phyloP scores from a whole-genome alignment of 768 basidiomycete genomes.

The Termitomyces sp. region DNA sequence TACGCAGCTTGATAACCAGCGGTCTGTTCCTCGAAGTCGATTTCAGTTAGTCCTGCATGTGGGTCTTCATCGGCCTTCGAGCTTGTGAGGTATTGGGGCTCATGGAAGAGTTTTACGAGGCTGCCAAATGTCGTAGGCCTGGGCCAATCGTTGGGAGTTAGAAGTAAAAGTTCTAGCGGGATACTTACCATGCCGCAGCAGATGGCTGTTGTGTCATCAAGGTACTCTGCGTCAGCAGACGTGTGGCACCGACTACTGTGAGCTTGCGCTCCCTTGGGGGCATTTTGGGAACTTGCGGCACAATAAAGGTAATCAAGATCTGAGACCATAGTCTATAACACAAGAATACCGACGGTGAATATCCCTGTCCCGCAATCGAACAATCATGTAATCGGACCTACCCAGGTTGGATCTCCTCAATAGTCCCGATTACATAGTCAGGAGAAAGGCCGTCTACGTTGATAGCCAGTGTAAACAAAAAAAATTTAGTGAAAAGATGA shows the following conservation, averaged over 20 bases:
- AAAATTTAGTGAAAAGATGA: slow-evolving; percentile 75
- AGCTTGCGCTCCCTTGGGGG: slow-evolving; percentile 82
- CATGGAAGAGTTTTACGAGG: slow-evolving; percentile 70
- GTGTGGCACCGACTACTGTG: slow-evolving; percentile 72
- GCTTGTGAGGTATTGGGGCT: slow-evolving; percentile 64
- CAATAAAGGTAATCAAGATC: slow-evolving; percentile 68
- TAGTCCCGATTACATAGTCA: slow-evolving; percentile 68
- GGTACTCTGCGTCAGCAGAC: slow-evolving; percentile 70
- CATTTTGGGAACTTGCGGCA: slow-evolving; percentile 78
- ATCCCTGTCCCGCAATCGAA: neutral
- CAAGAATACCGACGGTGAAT: neutral
- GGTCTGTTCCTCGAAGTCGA: slow-evolving; percentile 88
- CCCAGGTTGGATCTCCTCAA: slow-evolving; percentile 86
- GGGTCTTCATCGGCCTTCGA: slow-evolving; percentile 38
- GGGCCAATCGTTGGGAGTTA: neutral
- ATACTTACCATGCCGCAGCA: slow-evolving; percentile 58
- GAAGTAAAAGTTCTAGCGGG: neutral
- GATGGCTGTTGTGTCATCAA: slow-evolving; percentile 64
- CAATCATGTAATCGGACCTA: slow-evolving; percentile 29
- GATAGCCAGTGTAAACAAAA: slow-evolving; percentile 72
- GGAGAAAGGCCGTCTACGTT: slow-evolving; percentile 70
- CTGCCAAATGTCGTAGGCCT: slow-evolving; percentile 72
- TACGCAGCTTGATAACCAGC: slow-evolving; percentile 94
- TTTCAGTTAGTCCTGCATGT: slow-evolving; percentile 57
- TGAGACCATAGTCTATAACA: slow-evolving; percentile 64